These are phyloP conservation scores for Neurospora crassa DNA, from an alignment of 2,329 filamentous ascomycete species.

Conservation along the genomic window DNA sequence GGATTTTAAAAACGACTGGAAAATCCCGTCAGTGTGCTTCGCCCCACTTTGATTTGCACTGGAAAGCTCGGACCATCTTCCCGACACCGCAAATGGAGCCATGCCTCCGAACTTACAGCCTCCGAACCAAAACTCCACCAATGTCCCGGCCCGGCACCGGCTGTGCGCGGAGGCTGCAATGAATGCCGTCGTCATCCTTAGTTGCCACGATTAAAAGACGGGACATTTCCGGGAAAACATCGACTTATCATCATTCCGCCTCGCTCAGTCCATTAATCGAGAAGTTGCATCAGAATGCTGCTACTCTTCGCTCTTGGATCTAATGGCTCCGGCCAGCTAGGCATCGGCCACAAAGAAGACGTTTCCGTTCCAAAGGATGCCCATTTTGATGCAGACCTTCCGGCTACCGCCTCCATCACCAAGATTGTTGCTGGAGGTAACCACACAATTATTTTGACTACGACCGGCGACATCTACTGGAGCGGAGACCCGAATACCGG, in stretches of 20 bases:
- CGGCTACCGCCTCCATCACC: constrained; percentile 20
- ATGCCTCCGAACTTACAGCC: neutral
- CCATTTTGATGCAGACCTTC: constrained; percentile 38
- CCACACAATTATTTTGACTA: constrained; percentile 68
- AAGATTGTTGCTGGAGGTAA: constrained; percentile 63
- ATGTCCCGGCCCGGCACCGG: neutral
- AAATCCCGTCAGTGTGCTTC: neutral
- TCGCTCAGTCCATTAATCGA: neutral
- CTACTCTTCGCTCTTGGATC: constrained; percentile 61
- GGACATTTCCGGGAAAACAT: neutral
- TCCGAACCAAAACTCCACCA: neutral
- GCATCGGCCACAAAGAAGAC: constrained; percentile 61
- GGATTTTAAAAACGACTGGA: neutral
- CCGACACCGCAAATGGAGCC: neutral
- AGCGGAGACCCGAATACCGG: constrained; percentile 51
- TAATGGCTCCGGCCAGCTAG: constrained; percentile 68
- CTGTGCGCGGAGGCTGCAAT: neutral
- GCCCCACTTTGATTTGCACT: neutral
- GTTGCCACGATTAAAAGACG: neutral
- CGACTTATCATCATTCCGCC: neutral
- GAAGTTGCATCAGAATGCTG: constrained; percentile 6
- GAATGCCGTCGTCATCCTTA: neutral
- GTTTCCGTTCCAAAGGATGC: constrained; percentile 56
- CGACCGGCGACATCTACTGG: constrained; percentile 50
- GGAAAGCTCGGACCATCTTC: neutral